phyloP scores from a whole-genome alignment of 345 rosid species.

The Orychophragmus violaceus region DNA sequence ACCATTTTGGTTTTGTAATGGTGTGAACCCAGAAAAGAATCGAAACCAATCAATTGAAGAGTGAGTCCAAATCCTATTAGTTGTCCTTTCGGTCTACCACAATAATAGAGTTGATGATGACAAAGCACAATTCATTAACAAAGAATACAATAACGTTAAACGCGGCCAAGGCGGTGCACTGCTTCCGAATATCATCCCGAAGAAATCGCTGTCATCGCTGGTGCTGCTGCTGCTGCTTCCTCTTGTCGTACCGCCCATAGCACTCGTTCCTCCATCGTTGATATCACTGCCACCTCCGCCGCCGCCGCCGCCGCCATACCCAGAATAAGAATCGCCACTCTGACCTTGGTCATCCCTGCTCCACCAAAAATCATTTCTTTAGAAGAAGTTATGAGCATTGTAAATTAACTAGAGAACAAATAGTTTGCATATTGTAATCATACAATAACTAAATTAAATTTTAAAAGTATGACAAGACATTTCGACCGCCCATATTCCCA shows the following conservation, averaged over 20 bases:
- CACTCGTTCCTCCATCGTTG: neutral
- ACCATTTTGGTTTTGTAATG: neutral
- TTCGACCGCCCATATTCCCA: conserved; percentile 10
- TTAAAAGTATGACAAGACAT: neutral
- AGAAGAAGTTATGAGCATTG: neutral
- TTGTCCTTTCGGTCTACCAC: conserved; percentile 16
- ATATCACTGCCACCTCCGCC: neutral
- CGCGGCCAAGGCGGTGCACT: conserved; percentile 17
- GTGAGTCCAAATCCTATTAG: conserved; percentile 27
- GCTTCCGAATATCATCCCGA: conserved; percentile 31
- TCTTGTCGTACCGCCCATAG: conserved; percentile 16
- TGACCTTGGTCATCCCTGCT: conserved; percentile 27
- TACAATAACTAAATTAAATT: neutral
- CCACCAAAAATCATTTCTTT: neutral
- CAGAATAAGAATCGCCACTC: conserved; percentile 17
- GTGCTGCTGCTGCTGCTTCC: conserved; percentile 7
- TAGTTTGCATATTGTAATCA: neutral
- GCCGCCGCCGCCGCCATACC: neutral
- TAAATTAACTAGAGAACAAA: neutral
- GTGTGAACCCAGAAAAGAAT: neutral
- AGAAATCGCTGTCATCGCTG: conserved; percentile 1
- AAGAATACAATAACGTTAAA: conserved; percentile 20
- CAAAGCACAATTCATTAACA: conserved; percentile 23
- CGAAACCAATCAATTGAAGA: conserved; percentile 13
- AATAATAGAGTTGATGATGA: conserved; percentile 30